These are phyloP conservation scores for Lasiodiplodia hormozganensis DNA, from an alignment of 2,329 filamentous ascomycete genomes.

Conservation along the genomic window DNA sequence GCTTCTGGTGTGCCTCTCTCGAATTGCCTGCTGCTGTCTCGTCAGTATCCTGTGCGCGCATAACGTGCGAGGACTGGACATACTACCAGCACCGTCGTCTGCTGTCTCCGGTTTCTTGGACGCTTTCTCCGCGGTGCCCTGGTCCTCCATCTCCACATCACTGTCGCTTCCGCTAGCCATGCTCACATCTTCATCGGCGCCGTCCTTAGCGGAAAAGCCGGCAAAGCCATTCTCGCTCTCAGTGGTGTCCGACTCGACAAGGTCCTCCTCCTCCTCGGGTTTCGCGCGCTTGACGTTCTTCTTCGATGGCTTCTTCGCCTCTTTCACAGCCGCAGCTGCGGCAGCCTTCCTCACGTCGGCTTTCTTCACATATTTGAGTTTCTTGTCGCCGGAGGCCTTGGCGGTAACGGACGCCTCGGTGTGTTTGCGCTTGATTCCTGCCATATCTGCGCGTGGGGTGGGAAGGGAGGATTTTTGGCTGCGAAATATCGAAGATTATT, in stretches of 20 bases:
- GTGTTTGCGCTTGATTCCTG: constrained; percentile 49
- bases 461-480: neutral
- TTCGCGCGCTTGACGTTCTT: constrained; percentile 41
- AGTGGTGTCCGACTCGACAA: constrained; percentile 46
- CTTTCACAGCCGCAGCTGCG: constrained; percentile 27
- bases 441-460: constrained; percentile 36
- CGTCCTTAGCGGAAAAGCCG: constrained; percentile 42
- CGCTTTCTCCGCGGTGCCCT: constrained; percentile 30
- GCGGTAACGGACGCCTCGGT: constrained; percentile 32
- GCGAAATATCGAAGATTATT: constrained; percentile 11
- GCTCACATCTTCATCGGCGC: constrained; percentile 30
- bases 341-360: constrained; percentile 38
- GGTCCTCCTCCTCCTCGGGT: constrained; percentile 39
- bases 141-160: constrained; percentile 28
- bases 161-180: constrained; percentile 26
- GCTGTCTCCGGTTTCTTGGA: constrained; percentile 29
- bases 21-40: constrained; percentile 63
- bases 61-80: neutral
- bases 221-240: constrained; percentile 46
- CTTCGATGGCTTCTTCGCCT: constrained; percentile 42
- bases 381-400: constrained; percentile 38
- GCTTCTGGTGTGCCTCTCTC: constrained; percentile 89
- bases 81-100: constrained; percentile 15
- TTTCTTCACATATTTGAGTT: constrained; percentile 50
- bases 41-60: neutral